Evolutionary conservation across 2,329 filamentous ascomycete species (phyloP), one percentile per base, ranked within the genome.

Genomic region (Penicillium sp.): DNA sequence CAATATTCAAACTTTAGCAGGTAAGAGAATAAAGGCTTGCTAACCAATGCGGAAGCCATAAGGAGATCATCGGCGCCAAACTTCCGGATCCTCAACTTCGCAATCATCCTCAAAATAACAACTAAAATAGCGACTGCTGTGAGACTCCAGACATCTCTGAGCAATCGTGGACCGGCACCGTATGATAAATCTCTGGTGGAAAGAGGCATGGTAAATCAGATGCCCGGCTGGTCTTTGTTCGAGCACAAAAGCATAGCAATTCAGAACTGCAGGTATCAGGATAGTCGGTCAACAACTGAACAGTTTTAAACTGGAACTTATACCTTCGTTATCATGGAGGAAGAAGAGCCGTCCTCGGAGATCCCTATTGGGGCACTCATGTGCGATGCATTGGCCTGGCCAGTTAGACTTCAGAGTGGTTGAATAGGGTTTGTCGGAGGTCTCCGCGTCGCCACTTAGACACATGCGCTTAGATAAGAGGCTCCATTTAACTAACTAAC

Each of bases 21-120:
- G n/a, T 8, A n/a, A 31, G 24, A 25, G 40, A 31, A 44, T n/a
- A 43, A 48, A 44, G 38, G 22, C 10, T 20, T 45, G 47, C 62
- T 62, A 44, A 64, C 62, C 54, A 64, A 52, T 22, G 62, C 57
- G 31, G 50, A 57, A n/a, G 44, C 43, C 57, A 62, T 63, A 2
- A 65, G 51, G 18, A 56, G n/a, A 52, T 65, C 63, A 54, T 65
- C 63, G 31, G 40, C 46, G 1, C 53, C 60, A 18, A 62, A 53
- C 35, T 64, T 63, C 18, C 49, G 13, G 4, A 65, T 55, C 31
- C 55, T 55, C 24, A 53, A 49, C 50, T 64, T 65, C 9, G 63
- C 59, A 43, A 45, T 11, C 9, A 64, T 44, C 36, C 63, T 57
- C 40, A 65, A 50, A 8, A 46, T 16, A 7, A 64, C 28, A 2